Percentiles rank a stretch among this genome's conserved stretches.
These are phyloP conservation scores for Persicaria maculosa DNA, from an alignment of 148 eudicot species.

Conservation along the genomic window DNA sequence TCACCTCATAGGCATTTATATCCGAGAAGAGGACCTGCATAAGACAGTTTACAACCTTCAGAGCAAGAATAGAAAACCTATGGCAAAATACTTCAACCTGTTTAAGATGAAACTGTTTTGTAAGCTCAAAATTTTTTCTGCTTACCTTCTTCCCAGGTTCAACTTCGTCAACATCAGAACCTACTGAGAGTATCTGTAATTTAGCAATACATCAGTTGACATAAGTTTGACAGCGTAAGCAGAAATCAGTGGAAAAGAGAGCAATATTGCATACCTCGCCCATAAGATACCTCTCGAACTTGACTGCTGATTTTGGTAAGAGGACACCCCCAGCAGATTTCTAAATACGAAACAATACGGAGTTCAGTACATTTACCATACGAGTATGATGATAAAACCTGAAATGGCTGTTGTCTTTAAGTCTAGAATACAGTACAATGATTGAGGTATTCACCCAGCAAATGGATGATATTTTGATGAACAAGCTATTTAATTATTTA, in stretches of 20 bases:
- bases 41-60: conserved; percentile 5
- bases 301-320: conserved; percentile 89
- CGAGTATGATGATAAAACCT: background rate
- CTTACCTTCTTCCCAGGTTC: conserved; percentile 91
- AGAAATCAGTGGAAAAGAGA: conserved; percentile 1
- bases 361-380: background rate
- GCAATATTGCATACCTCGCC: conserved; percentile 63
- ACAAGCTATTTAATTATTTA: background rate
- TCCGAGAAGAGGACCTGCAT: conserved; percentile 96
- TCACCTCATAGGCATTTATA: conserved; percentile 85
- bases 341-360: conserved; percentile 23
- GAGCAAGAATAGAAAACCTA: conserved; percentile 5
- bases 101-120: background rate
- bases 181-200: conserved; percentile 67
- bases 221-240: background rate
- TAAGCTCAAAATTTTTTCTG: background rate
- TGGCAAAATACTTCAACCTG: background rate
- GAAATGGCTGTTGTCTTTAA: background rate
- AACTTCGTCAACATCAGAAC: conserved; percentile 66
- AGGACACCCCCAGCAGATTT: conserved; percentile 98
- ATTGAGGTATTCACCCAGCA: conserved; percentile 2
- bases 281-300: conserved; percentile 88
- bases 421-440: background rate
- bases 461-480: background rate
- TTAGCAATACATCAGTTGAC: background rate